A percentile compares a stretch with the other conserved stretches of the same genome.
Conservation (phyloP, 2,329 filamentous ascomycete species). For the Bipolaris cookei region DNA sequence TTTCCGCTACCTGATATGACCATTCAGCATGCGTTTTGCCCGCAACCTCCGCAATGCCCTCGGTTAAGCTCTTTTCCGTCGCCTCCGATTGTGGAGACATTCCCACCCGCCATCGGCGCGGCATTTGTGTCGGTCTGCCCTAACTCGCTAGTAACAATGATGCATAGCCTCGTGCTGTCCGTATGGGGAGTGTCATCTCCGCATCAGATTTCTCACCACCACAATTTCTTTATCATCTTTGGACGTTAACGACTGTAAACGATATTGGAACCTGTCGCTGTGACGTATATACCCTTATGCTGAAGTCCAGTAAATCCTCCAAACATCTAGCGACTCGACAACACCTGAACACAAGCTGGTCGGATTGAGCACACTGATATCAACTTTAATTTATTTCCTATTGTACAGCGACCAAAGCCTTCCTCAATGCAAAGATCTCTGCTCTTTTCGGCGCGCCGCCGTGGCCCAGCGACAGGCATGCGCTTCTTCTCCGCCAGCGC, state of each 20-base stretch:
- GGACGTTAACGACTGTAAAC: conserved; percentile 24
- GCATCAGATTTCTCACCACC: conserved; percentile 29
- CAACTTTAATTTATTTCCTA: background rate
- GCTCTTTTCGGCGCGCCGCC: conserved; percentile 43
- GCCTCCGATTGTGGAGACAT: conserved; percentile 29
- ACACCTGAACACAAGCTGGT: background rate
- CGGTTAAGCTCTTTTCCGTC: conserved; percentile 40
- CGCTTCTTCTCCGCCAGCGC: conserved; percentile 47
- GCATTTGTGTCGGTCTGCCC: conserved; percentile 41
- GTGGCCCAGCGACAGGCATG: conserved; percentile 30
- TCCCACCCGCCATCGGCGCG: conserved; percentile 41
- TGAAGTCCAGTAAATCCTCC: background rate
- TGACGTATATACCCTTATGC: conserved; percentile 10
- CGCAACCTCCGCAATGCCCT: conserved; percentile 21
- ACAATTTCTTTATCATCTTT: conserved; percentile 5
- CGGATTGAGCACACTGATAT: background rate
- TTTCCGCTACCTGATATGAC: conserved; percentile 12
- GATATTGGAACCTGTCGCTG: conserved; percentile 11
- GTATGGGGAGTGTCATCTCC: conserved; percentile 43
- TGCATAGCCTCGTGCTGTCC: conserved; percentile 32
- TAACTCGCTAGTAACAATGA: conserved; percentile 31
- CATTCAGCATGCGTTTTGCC: conserved; percentile 22
- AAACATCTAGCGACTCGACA: background rate
- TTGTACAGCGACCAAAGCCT: background rate
- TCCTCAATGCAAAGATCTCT: conserved; percentile 45